Base-by-base conservation (phyloP, 2,329 filamentous ascomycete genomes). In the Cadophora gregata region DNA sequence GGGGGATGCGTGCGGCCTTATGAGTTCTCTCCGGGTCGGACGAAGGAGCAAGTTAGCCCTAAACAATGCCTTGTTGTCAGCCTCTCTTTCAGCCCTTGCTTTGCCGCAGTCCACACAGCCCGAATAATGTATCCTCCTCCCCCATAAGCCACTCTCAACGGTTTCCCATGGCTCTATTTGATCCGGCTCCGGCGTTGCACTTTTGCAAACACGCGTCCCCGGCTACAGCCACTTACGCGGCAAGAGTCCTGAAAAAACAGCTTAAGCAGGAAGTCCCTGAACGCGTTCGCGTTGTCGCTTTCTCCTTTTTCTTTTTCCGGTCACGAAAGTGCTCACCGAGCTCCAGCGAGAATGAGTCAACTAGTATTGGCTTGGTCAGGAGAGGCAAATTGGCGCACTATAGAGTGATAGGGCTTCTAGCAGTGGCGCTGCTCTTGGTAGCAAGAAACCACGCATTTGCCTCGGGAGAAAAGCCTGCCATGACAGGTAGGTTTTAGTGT, bases 381-480 rank as follows among this genome's bases (percentile, higher is more conserved):
- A 47, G 50, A 63, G 48, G 61, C 48, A 56, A 63, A 56, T 50
- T 14, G 33, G 50, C 61, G 61, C 48, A 56, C 50, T 58, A 5
- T 21, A 16, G 9, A 58, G 51, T 24, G 19, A 10, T 29, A 56
- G 31, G 29, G n/a, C 27, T 24, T 45, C n/a, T 51, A 21, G 27
- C 29, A 25, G 47, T 51, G 25, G 38, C 38, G 42, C 33, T 38
- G 21, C 21, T 25, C 38, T 51, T 62, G 51, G 48, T 45, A 21
- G 27, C 38, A 61, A 36, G 59, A 47, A 24, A 1, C 12, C 33
- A 38, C 55, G 21, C 25, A 31, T 27, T 55, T 38, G 33, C 48
- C 51, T 38, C 48, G n/a, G 55, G 9, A 36, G 31, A 4, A 38
- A 21, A 47, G 12, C 14, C 38, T 56, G 33, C 55, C n/a, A 31